Conservation (phyloP, 1,284 basidiomycete species). For the Cutaneotrichosporon cavernicola region DNA sequence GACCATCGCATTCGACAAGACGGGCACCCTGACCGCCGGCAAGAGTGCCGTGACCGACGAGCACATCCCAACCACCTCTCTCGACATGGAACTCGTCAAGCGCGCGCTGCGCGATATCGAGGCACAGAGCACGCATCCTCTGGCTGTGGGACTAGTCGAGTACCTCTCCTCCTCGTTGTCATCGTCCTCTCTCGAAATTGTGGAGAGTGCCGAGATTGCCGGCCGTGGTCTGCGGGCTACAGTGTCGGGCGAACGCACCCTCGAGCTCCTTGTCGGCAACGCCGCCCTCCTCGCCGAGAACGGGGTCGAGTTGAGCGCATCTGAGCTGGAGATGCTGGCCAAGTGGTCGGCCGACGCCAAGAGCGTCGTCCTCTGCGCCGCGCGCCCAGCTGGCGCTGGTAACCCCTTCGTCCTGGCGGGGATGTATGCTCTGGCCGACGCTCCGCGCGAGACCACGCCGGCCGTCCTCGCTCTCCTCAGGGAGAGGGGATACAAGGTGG, state of each 20-base stretch:
- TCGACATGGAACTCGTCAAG: conserved; percentile 23
- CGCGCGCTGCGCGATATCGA: conserved; percentile 68
- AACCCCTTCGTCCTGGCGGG: conserved; percentile 16
- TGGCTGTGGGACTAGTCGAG: conserved; percentile 83
- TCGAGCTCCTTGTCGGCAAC: conserved; percentile 59
- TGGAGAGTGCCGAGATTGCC: conserved; percentile 76
- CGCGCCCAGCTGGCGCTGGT: conserved; percentile 51
- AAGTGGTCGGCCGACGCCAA: conserved; percentile 69
- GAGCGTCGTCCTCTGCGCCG: conserved; percentile 78
- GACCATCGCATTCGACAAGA: conserved; percentile 91
- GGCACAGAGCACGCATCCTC: conserved; percentile 88
- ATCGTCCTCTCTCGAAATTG: conserved; percentile 54
- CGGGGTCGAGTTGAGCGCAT: conserved; percentile 22
- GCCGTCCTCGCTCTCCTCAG: conserved; percentile 75
- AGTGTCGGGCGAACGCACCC: conserved; percentile 56
- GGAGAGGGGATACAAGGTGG: conserved; percentile 81
- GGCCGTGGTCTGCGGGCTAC: conserved; percentile 82
- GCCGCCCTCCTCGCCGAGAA: conserved; percentile 27
- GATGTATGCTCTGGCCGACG: conserved; percentile 72
- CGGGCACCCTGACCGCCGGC: conserved; percentile 91
- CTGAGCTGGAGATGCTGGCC: conserved; percentile 57
- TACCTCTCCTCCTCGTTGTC: conserved; percentile 66
- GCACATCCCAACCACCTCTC: conserved; percentile 35
- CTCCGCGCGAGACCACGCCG: conserved; percentile 74
- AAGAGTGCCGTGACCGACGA: conserved; percentile 48